phyloP scores from a whole-genome alignment of 1,139 yeast species.

The Chernovozyma aurita region DNA sequence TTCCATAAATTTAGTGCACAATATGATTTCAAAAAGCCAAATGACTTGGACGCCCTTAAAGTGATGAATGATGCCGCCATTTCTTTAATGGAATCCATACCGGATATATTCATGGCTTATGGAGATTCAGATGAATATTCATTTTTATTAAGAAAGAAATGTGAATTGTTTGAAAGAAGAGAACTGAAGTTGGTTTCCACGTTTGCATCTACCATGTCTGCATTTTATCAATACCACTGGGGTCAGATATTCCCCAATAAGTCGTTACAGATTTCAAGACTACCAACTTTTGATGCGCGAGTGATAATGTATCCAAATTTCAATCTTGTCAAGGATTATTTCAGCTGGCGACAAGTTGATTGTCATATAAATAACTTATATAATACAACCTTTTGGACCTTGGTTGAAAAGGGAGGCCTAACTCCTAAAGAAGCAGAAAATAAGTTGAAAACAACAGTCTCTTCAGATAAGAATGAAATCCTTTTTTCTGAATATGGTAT shows the following conservation, averaged over 20 bases:
- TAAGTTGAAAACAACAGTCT: slow-evolving; percentile 64
- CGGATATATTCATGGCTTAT: slow-evolving; percentile 77
- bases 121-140: slow-evolving; percentile 97
- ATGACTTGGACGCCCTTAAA: slow-evolving; percentile 68
- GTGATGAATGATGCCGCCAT: slow-evolving; percentile 82
- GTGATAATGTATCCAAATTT: slow-evolving; percentile 80
- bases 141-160: slow-evolving; percentile 60
- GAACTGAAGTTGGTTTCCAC: slow-evolving; percentile 75
- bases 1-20: slow-evolving; percentile 78
- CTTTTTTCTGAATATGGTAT: slow-evolving; percentile 72
- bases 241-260: slow-evolving; percentile 48
- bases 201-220: slow-evolving; percentile 77
- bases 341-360: slow-evolving; percentile 95
- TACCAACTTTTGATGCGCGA: slow-evolving; percentile 90
- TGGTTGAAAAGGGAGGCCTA: slow-evolving; percentile 67
- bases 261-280: slow-evolving; percentile 29
- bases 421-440: slow-evolving; percentile 78
- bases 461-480: slow-evolving; percentile 85
- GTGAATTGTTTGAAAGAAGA: slow-evolving; percentile 74
- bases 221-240: slow-evolving; percentile 73
- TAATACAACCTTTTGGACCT: slow-evolving; percentile 89
- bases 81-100: slow-evolving; percentile 55
- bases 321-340: slow-evolving; percentile 65
- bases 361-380: slow-evolving; percentile 93
- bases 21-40: slow-evolving; percentile 81